Conservation (phyloP, 352 stramenopile genomes). For the Phytophthora constricta region DNA sequence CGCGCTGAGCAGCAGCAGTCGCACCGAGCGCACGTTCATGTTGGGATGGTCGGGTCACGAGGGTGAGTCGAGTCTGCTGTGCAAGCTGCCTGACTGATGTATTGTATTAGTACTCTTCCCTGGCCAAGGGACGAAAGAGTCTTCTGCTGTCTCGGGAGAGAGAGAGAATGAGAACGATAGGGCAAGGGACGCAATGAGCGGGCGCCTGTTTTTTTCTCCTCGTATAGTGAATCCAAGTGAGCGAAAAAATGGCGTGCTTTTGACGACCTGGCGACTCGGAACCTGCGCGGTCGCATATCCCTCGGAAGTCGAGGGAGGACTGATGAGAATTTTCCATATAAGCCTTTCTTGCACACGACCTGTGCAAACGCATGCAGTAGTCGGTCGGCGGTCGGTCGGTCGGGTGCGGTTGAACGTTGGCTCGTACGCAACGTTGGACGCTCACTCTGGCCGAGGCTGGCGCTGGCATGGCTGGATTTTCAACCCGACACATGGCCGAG, state of each 20-base stretch:
- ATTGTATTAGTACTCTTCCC: slow-evolving; percentile 1
- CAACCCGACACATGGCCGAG: not conserved
- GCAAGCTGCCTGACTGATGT: not conserved
- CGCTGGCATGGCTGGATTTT: not conserved
- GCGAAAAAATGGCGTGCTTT: not conserved
- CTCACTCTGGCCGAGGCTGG: not conserved
- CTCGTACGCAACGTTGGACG: not conserved
- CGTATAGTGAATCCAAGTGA: not conserved
- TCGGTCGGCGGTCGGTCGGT: not conserved
- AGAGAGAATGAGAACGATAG: slow-evolving; percentile 1
- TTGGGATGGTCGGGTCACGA: not conserved
- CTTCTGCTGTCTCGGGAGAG: not conserved
- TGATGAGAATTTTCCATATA: not conserved
- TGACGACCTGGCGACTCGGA: slow-evolving; percentile 4
- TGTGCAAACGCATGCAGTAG: not conserved
- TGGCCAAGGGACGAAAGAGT: not conserved
- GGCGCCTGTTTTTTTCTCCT: not conserved
- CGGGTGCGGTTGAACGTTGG: not conserved
- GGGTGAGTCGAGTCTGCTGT: not conserved
- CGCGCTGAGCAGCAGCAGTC: slow-evolving; percentile 35
- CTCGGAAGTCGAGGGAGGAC: not conserved
- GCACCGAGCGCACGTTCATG: slow-evolving; percentile 18
- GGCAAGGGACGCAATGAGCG: not conserved
- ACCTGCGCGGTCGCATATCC: not conserved
- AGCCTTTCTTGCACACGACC: too few relatives aligned